Conservation (phyloP, 2,329 filamentous ascomycete species). For the Colletotrichum sp. region DNA sequence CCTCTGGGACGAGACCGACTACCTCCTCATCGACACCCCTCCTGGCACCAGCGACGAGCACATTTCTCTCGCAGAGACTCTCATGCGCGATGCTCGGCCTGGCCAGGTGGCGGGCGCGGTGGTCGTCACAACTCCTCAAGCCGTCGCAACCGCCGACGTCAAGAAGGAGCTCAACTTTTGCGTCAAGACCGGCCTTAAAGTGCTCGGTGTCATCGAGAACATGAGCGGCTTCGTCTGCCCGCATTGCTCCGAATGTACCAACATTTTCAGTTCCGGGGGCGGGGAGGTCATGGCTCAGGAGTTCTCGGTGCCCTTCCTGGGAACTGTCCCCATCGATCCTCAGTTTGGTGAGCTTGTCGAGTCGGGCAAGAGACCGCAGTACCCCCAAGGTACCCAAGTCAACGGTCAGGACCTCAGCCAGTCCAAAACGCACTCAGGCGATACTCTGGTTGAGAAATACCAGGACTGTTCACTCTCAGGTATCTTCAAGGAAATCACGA, state of each 20-base stretch:
- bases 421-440: constrained; percentile 26
- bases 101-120: constrained; percentile 85
- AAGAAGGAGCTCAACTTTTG: constrained; percentile 96
- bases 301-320: constrained; percentile 83
- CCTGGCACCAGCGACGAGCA: constrained; percentile 97
- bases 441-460: constrained; percentile 73
- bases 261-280: constrained; percentile 91
- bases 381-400: constrained; percentile 71
- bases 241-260: constrained; percentile 83
- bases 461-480: constrained; percentile 71
- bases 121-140: constrained; percentile 95
- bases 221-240: constrained; percentile 93
- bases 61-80: constrained; percentile 89
- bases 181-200: constrained; percentile 77
- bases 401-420: constrained; percentile 58
- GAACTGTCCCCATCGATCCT: constrained; percentile 89
- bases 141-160: constrained; percentile 91
- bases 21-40: constrained; percentile 92
- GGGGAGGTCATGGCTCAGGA: constrained; percentile 89
- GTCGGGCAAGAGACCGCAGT: constrained; percentile 67
- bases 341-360: constrained; percentile 90
- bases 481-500: constrained; percentile 71
- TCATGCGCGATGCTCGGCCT: constrained; percentile 67
- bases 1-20: constrained; percentile 87
- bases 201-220: constrained; percentile 94